A percentile compares a stretch with the other conserved stretches of the same genome.
These are phyloP conservation scores for Chlorella sp. DNA, from an alignment of 139 green algal genomes.

Conservation along the genomic window DNA sequence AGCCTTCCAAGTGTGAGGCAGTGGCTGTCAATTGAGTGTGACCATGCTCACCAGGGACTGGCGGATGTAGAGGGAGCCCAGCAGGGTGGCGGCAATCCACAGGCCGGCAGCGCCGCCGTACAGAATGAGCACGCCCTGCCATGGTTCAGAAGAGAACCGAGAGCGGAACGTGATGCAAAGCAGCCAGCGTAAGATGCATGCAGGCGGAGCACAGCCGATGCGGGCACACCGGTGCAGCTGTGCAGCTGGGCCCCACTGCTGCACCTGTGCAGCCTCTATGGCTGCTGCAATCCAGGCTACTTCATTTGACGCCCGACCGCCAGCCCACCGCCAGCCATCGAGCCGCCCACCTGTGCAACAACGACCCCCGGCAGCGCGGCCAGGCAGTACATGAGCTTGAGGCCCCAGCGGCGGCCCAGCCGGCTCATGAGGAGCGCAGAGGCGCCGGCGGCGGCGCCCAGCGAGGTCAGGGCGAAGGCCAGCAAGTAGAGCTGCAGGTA, in stretches of 20 bases:
- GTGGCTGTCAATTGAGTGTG: too few species aligned
- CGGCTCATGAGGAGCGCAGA: not conserved
- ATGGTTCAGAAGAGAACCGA: not conserved
- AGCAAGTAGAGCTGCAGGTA: not conserved
- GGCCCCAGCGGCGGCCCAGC: not conserved
- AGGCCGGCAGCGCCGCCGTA: not conserved
- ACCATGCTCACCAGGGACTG: too few species aligned
- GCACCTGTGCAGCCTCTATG: too few species aligned
- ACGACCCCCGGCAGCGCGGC: not conserved
- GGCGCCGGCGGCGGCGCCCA: not conserved
- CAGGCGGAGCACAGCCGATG: too few species aligned
- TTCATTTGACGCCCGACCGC: too few species aligned
- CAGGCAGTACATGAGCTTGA: not conserved
- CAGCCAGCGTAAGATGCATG: too few species aligned
- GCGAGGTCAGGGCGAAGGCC: not conserved
- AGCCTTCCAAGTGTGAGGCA: too few species aligned
- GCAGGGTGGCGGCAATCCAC: not conserved
- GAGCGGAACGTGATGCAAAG: too few species aligned
- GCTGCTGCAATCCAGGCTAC: too few species aligned
- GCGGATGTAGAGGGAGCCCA: not conserved
- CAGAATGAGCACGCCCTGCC: not conserved
- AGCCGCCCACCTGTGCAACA: not conserved
- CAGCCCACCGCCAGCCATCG: too few species aligned
- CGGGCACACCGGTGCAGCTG: too few species aligned
- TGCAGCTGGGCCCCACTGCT: too few species aligned